Evolutionary conservation across 169 alveolate species (phyloP), one percentile per base, ranked within the genome.

Genomic region (Plasmodium yoelii): DNA sequence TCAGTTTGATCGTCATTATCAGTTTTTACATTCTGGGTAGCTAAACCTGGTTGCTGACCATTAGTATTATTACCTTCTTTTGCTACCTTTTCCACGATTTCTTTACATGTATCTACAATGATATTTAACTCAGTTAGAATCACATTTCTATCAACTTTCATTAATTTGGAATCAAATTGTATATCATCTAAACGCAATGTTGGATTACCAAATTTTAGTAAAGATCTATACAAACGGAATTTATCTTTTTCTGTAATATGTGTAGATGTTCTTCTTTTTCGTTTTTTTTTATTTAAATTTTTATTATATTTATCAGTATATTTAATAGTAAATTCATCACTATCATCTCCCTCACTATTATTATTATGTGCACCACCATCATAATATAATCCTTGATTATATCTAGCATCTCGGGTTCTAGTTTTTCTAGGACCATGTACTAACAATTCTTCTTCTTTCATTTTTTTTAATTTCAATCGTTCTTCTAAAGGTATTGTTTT

Each of bases 381-480:
- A 42, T 18, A 24, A 10, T 9, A 39, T 19, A 53, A 9, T 34
- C 63, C 12, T 18, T 7, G 67, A 51, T 93, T 90, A 34, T 34
- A 34, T 34, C 88, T 60, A 9, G 72, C 28, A 57, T 92, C 95
- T 73, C 93, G 73, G 71, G 93, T 93, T 57, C 98, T 77, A 18
- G 97, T 96, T 71, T 94, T 96, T 7, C 98, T 88, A 2, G 98
- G 98, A 10, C 98, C 98, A 77, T 92, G 92, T 7, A 96, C 97
- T 65, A 96, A 82, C 53, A 94, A 60, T 42, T 94, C 96, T 49
- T 95, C 96, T 59, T 94, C 96, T 55, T 91, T 94, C 91, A 93
- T 77, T 69, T 94, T 94, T 75, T 93, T 92, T 42, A 95, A 57
- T 91, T 94, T 94, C 26, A 93, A 93, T 44, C 98, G 84, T 74